Evolutionary conservation across 768 basidiomycete species (phyloP).

Genomic region (Suillus hirtellus): DNA sequence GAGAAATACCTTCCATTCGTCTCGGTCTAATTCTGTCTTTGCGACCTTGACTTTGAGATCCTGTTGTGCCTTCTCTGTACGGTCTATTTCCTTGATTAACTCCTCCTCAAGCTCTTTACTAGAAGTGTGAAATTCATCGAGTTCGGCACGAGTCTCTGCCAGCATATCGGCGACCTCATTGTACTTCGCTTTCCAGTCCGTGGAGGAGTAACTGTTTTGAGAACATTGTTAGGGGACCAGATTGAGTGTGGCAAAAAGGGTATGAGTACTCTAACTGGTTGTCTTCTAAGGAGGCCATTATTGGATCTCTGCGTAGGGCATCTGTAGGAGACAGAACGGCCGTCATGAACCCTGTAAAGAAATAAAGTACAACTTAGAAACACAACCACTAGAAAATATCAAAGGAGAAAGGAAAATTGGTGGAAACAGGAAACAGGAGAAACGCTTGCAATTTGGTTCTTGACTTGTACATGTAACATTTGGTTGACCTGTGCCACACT

Average conservation of each 20-base stretch:
- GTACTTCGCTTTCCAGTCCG: slow-evolving; percentile 80
- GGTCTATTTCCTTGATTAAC: slow-evolving; percentile 85
- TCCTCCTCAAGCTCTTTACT: slow-evolving; percentile 94
- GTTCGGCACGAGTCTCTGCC: slow-evolving; percentile 78
- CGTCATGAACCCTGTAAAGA: slow-evolving; percentile 45
- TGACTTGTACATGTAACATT: neutral
- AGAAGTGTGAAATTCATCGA: slow-evolving; percentile 84
- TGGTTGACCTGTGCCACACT: slow-evolving; percentile 8
- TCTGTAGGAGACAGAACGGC: slow-evolving; percentile 65
- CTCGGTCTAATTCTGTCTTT: slow-evolving; percentile 72
- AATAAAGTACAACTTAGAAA: slow-evolving; percentile 27
- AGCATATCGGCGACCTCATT: slow-evolving; percentile 84
- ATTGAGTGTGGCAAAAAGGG: slow-evolving; percentile 18
- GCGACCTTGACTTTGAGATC: slow-evolving; percentile 74
- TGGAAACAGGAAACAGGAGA: slow-evolving; percentile 16
- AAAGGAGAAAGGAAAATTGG: slow-evolving; percentile 16
- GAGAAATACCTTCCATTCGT: slow-evolving; percentile 86
- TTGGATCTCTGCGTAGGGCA: slow-evolving; percentile 56
- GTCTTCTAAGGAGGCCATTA: slow-evolving; percentile 65
- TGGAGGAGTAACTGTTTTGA: slow-evolving; percentile 50
- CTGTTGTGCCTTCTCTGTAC: slow-evolving; percentile 82
- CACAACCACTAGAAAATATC: slow-evolving; percentile 16
- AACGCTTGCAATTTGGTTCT: neutral
- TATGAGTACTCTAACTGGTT: slow-evolving; percentile 53
- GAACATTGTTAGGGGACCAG: slow-evolving; percentile 21